Evolutionary conservation across 257 asterid genomes (phyloP), one percentile per base, ranked within the genome.

Genomic region (Thymus quinquecostatus): DNA sequence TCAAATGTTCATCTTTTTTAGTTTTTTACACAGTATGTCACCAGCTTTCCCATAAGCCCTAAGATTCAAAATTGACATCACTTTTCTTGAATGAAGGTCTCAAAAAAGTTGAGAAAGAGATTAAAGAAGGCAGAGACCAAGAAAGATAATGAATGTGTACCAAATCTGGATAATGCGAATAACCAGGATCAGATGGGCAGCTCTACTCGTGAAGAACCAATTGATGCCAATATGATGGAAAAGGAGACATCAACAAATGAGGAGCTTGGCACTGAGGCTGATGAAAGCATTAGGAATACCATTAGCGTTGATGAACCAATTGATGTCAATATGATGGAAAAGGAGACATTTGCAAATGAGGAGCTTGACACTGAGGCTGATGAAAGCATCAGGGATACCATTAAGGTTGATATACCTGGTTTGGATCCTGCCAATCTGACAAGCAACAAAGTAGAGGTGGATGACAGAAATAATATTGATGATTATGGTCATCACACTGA

Each of bases 71-170:
- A 71, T 50, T 73, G 21, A 21, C 21, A 21, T 43, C 28, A 47
- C 58, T 78, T 64, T 68, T 82, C 75, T 43, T 75, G 81, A 64
- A 33, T 76, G 71, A 76, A 92, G 99, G 97, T 92, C 68, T 84
- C 99, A 8, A 95, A 81, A 76, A 92, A 88, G 82, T 77, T 77
- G 36, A 89, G 96, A 85, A 89, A 82, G 86, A 91, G 79, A 81
- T 87, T 69, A 78, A 91, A 86, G 76, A 79, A 80, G 64, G 21
- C 79, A 41, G 67, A 33, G 32, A 72, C 63, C 77, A 84, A 76
- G 79, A 78, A 77, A 69, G 92, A 80, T 70, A 73, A 61, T 77
- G 78, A 50, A 81, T 75, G 76, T 78, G 83, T 76, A 80, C 63
- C 77, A 69, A 82, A 67, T 65, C 74, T 53, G 64, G 88, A 85